Percentiles rank a stretch among this genome's conserved stretches.
Evolutionary conservation across 805 yeast species (phyloP).

Genomic region (Spathaspora girioi): DNA sequence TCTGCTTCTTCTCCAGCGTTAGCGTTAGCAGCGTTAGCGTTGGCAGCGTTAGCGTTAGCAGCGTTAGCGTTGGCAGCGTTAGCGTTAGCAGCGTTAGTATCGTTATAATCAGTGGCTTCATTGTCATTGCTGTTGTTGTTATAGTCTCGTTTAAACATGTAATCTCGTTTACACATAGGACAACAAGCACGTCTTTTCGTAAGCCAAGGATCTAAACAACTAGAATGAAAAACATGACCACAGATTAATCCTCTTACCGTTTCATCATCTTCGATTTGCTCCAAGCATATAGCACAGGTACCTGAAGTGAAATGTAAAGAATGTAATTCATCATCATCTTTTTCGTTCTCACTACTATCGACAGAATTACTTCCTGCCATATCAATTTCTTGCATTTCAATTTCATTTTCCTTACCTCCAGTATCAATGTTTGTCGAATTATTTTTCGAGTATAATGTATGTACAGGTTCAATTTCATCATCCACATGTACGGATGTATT

Average conservation of each 20-base stretch:
- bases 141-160: slow-evolving; percentile 20
- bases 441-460: neutral
- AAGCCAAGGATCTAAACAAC: slow-evolving; percentile 81
- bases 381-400: slow-evolving; percentile 3
- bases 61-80: slow-evolving; percentile 3
- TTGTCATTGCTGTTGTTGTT: slow-evolving; percentile 2
- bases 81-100: neutral
- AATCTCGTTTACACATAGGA: slow-evolving; percentile 77
- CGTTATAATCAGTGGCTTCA: slow-evolving; percentile 10
- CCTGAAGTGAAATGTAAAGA: slow-evolving; percentile 58
- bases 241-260: slow-evolving; percentile 71
- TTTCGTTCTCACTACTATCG: neutral
- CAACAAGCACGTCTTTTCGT: slow-evolving; percentile 73
- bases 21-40: slow-evolving; percentile 1
- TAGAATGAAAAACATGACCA: slow-evolving; percentile 79
- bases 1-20: slow-evolving; percentile 13
- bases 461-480: slow-evolving; percentile 5
- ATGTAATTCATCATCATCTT: neutral
- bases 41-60: slow-evolving; percentile 2
- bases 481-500: neutral
- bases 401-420: neutral
- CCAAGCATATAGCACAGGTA: slow-evolving; percentile 76
- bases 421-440: neutral
- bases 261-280: slow-evolving; percentile 57
- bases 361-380: neutral